Evolutionary conservation across 495 filamentous ascomycete species (phyloP), one percentile per base, ranked within the genome.

Genomic region (Xylaria acuta): DNA sequence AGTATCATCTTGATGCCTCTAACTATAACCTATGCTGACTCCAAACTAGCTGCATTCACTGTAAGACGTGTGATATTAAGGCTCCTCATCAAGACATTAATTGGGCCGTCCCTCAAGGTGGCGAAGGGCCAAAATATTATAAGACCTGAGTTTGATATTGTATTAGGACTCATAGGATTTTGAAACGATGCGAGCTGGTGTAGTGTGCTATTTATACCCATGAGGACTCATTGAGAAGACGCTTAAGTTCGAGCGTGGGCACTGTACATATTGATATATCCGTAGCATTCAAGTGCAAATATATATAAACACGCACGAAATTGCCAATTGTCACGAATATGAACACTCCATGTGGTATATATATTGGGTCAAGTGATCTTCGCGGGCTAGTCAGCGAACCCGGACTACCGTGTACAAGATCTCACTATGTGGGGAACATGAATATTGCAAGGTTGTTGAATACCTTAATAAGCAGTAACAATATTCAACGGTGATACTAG

Each of bases 31-130:
- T 36, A 38, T 45, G n/a, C 72, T 76, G 53, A 78, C 70, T 36
- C 56, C 18, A 27, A 30, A 36, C 30, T 40, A 97, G 95, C 81
- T 99, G 96, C 80, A 96, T 99, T 69, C 96, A 99, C 82, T 99
- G 96, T 86, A 99, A 99, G 88, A 98, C 96, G 4, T 99, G 96
- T 79, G 96, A 99, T 82, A 98, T 99, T 81, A 99, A 99, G 85
- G 95, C 92, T 16, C 96, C 96, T 3, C 88, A 90, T 64, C 96
- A 99, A 83, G 96, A 97, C 80, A 98, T 98, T 80, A 97, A 97
- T 82, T 97, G 95, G 94, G 88, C 93, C 68, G 95, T 95, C 5
- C 96, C 96, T 27, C 94, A 97, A 81, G 96, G 97, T 68, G 96
- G 96, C 30, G 96, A 97, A 81, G 96, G 96, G 2, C 96, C 96